phyloP scores from a whole-genome alignment of 2,329 filamentous ascomycete genomes.

The Furcasterigmium sp. region DNA sequence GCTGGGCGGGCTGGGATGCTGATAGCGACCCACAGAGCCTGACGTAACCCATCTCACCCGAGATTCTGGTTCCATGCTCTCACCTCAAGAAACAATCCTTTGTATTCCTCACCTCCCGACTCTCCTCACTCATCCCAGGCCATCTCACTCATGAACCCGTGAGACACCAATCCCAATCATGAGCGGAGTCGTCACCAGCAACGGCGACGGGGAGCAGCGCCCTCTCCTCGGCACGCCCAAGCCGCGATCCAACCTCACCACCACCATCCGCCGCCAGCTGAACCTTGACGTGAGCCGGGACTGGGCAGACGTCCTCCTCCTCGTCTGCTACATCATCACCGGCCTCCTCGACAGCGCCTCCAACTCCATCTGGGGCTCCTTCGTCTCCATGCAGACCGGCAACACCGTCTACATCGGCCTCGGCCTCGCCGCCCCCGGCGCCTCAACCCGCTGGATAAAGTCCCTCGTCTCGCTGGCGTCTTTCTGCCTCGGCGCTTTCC shows the following conservation, averaged over 20 bases:
- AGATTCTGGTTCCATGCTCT: not conserved
- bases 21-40: too few relatives aligned
- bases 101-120: not conserved
- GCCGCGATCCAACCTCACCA: constrained; percentile 11
- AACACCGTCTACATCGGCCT: constrained; percentile 78
- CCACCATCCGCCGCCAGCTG: constrained; percentile 24
- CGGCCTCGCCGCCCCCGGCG: constrained; percentile 55
- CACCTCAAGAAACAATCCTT: too few relatives aligned
- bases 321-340: constrained; percentile 72
- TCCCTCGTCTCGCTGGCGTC: constrained; percentile 63
- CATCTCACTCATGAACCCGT: too few relatives aligned
- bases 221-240: constrained; percentile 25
- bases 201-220: constrained; percentile 25
- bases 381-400: constrained; percentile 80
- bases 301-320: constrained; percentile 62
- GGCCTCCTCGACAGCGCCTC: constrained; percentile 72
- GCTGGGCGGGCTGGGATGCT: too few relatives aligned
- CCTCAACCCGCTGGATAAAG: constrained; percentile 61
- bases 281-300: constrained; percentile 48
- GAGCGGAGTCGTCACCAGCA: not conserved
- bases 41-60: not conserved
- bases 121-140: too few relatives aligned
- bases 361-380: constrained; percentile 72
- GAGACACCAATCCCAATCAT: too few relatives aligned
- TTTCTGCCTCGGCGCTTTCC: constrained; percentile 69